Base-by-base conservation (phyloP, 2,329 filamentous ascomycete genomes). In the Aspergillus terreus region DNA sequence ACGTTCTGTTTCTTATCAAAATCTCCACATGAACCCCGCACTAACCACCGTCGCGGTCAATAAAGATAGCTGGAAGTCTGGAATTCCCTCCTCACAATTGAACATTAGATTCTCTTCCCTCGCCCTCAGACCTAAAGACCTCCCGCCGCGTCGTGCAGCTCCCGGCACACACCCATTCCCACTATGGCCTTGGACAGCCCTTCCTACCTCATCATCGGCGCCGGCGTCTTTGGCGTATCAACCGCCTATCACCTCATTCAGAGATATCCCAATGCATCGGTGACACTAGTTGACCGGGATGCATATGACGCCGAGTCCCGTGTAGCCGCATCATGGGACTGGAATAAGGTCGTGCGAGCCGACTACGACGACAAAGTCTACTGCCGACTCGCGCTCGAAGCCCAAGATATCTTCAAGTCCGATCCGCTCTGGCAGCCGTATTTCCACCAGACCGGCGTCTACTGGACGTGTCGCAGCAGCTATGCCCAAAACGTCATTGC, bases 371-470 rank as follows among this genome's bases (percentile, higher is more conserved):
- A 65, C 47, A 65, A 63, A 30, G 40, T 64, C 15, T 65, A 65
- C 30, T 63, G 61, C 47, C 50, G 44, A 50, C 46, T 65, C 9
- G 62, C 62, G 25, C 60, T 65, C 9, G 62, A 65, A 27, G 61
- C 62, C 0, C 62, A 65, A 33, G 62, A 65, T 12, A 64, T 70
- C 14, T 70, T 68, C 59, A 67, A 67, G 54, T 75, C 75, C 0
- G 60, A 65, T 50, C 62, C 62, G 2, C 57, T 64, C 4, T 64
- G 62, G 62, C 56, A 63, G 44, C 62, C 62, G 1, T 75, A 74
- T 61, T 80, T 78, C 62, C 77, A 80, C 61, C 68, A 79, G 61
- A 78, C 75, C 1, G 78, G 78, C 32, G 78, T 79, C 43, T 78
- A 75, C 66, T 79, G 72, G 73, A 72, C 67, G 1, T 75, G 71